Percentiles rank a stretch among this genome's conserved stretches.
phyloP scores from a whole-genome alignment of 148 eudicot genomes.

The Rhododendron williamsianum region DNA sequence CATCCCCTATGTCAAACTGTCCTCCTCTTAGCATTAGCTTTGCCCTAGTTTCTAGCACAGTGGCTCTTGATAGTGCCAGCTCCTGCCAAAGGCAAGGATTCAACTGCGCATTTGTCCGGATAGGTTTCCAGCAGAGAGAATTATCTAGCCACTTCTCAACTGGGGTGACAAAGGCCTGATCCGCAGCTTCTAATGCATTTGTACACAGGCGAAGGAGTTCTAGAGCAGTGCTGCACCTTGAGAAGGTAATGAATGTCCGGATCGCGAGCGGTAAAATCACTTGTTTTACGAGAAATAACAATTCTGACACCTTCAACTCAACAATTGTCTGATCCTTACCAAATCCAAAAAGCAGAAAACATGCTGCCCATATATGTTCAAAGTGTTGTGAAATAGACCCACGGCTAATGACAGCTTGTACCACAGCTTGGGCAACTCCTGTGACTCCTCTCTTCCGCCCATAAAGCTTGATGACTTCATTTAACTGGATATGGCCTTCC shows the following conservation, averaged over 20 bases:
- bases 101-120: constrained; percentile 81
- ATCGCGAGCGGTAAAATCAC: constrained; percentile 74
- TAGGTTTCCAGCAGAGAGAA: constrained; percentile 85
- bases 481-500: constrained; percentile 57
- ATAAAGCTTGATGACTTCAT: constrained; percentile 66
- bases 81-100: constrained; percentile 92
- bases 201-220: constrained; percentile 92
- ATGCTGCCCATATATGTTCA: constrained; percentile 90
- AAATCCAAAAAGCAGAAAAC: constrained; percentile 73
- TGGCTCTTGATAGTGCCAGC: constrained; percentile 74
- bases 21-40: constrained; percentile 94
- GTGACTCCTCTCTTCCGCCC: constrained; percentile 63
- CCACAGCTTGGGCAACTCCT: constrained; percentile 72
- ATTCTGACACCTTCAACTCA: constrained; percentile 67
- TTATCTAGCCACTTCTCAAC: constrained; percentile 84
- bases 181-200: constrained; percentile 79
- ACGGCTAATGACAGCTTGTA: constrained; percentile 56
- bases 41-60: constrained; percentile 86
- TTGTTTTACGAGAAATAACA: constrained; percentile 63
- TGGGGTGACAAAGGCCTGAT: constrained; percentile 79
- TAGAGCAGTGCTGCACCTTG: constrained; percentile 71
- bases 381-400: constrained; percentile 43
- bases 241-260: constrained; percentile 65
- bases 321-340: constrained; percentile 71
- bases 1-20: constrained; percentile 83